Base-by-base conservation (phyloP, 129 eudicot species). In the Chrysanthemum seticuspe region DNA sequence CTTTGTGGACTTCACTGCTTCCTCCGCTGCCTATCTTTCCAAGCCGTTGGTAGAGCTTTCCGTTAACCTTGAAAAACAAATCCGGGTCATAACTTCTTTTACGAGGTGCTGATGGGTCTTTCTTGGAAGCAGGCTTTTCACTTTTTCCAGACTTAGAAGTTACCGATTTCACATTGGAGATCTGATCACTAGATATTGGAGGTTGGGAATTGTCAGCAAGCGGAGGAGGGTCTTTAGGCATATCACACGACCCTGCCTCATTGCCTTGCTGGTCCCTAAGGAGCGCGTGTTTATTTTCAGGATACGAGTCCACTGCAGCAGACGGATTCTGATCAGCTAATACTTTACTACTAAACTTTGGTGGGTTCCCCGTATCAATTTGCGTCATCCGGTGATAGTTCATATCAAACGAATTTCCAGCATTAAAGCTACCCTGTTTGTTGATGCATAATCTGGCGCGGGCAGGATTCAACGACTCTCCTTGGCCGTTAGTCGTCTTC, bases 21-120 rank as follows among this genome's bases (percentile, higher is more conserved):
- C 99, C 99, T 67, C 99, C 99, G 67, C 95, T 90, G 11, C 99
- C 99, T 71, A 95, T 95, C 87, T 95, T 95, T 72, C 99, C 99
- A 83, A 95, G 99, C 81, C 96, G 88, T 80, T 95, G 99, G 56
- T 95, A 95, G 51, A 83, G 96, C 78, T 95, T 95, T 25, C 97
- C 99, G 65, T 88, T 95, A 23, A 95, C 99, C 82, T 95, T 95
- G 67, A 95, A 90, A 87, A 86, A 95, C 78, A 82, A 56, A 65
- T 95, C 97, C 18, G 94, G 88, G 81, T 95, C 96, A 75, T 85
- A 76, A 71, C 69, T 78, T 78, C 79, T 88, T 73, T 83, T 95
- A 53, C 96, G 97, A 73, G 96, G 73, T 59, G 96, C 82, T 68
- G 92, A 66, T 27, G 85, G 70, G 63, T 85, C 85, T 82, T 77